Conservation (phyloP, 2,329 filamentous ascomycete species). For the Penicillium verrucosum region DNA sequence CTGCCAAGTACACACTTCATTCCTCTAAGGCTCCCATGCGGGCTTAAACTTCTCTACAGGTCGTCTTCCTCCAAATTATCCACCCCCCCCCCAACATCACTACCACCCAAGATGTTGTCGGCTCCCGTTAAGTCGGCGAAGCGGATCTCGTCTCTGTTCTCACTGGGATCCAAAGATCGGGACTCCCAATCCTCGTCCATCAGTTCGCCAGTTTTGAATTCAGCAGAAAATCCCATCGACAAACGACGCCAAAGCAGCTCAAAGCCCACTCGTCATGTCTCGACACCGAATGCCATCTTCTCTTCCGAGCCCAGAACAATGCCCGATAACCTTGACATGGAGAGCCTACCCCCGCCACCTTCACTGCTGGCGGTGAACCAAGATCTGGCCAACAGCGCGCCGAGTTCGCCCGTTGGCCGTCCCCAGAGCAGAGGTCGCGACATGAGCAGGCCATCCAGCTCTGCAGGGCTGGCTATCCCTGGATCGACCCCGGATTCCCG, state of each 20-base stretch:
- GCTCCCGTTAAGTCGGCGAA: conserved; percentile 44
- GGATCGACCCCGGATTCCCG: conserved; percentile 34
- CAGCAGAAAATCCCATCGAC: conserved; percentile 20
- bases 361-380: conserved; percentile 39
- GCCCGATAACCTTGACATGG: conserved; percentile 30
- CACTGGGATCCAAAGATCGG: conserved; percentile 38
- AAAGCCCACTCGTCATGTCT: conserved; percentile 34
- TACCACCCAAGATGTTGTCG: conserved; percentile 35
- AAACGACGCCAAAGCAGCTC: conserved; percentile 30
- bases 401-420: conserved; percentile 31
- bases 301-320: conserved; percentile 27
- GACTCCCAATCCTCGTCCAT: conserved; percentile 30
- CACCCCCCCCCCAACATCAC: neutral
- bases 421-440: conserved; percentile 40
- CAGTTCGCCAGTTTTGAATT: conserved; percentile 13
- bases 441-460: conserved; percentile 34
- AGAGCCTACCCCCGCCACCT: conserved; percentile 39
- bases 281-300: conserved; percentile 30
- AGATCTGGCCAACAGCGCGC: conserved; percentile 34
- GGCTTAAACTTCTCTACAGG: conserved; percentile 9
- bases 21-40: conserved; percentile 12
- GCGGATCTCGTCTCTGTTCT: conserved; percentile 47
- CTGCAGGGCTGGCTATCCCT: conserved; percentile 34
- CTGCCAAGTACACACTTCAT: conserved; percentile 12
- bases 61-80: conserved; percentile 1